Evolutionary conservation across 495 filamentous ascomycete genomes (phyloP).

Genomic region (Penicillium psychrofluorescens): DNA sequence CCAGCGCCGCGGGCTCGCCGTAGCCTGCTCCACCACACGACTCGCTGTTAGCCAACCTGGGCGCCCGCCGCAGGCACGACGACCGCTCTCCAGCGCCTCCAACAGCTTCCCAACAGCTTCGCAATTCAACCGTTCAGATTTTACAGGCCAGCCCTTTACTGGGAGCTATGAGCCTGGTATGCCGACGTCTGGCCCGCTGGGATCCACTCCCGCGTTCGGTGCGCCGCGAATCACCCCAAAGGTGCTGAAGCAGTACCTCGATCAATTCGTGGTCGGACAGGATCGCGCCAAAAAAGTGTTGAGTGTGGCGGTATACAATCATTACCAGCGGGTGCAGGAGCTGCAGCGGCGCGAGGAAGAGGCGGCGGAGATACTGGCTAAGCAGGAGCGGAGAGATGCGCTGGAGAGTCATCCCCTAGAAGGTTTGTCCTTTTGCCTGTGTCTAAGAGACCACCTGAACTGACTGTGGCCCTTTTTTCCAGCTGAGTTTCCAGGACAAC

Average conservation of each 20-base stretch:
- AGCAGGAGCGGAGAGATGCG: constrained; percentile 42
- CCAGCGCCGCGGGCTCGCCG: constrained; percentile 8
- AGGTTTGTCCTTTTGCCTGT: constrained; percentile 30
- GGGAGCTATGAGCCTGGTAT: constrained; percentile 67
- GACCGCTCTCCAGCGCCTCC: constrained; percentile 22
- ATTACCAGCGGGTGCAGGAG: constrained; percentile 85
- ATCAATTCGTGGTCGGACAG: constrained; percentile 94
- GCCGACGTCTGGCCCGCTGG: constrained; percentile 52
- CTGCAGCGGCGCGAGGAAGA: constrained; percentile 69
- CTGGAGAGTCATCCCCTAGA: constrained; percentile 45
- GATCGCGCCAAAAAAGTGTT: constrained; percentile 93
- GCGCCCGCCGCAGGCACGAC: not conserved
- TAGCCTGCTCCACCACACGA: not conserved
- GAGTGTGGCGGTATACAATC: constrained; percentile 92
- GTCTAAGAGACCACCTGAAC: not conserved
- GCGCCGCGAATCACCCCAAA: constrained; percentile 71
- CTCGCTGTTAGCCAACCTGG: too few relatives aligned
- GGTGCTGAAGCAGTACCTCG: constrained; percentile 80
- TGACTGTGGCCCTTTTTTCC: not conserved
- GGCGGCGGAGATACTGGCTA: constrained; percentile 53
- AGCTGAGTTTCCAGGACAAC: constrained; percentile 80
- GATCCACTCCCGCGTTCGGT: constrained; percentile 51
- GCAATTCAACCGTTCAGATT: constrained; percentile 58
- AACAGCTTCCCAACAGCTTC: constrained; percentile 32
- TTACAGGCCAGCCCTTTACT: constrained; percentile 59